These are phyloP conservation scores for Erysimum cheiranthoides DNA, from an alignment of 345 rosid genomes.

Conservation along the genomic window DNA sequence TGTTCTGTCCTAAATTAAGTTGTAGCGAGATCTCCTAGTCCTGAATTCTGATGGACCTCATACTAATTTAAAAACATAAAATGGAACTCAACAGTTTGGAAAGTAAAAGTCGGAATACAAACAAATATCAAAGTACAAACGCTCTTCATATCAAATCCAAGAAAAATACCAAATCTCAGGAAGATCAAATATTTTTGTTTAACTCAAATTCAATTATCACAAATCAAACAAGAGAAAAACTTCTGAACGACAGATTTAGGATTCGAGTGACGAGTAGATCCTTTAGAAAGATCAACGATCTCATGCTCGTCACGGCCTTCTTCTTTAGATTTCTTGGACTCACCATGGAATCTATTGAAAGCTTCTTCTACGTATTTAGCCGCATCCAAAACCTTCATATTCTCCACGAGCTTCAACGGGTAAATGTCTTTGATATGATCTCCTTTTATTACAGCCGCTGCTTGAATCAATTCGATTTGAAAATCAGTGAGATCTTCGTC, in stretches of 20 bases:
- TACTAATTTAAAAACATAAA: no score
- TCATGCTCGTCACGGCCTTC: slow-evolving; percentile 48
- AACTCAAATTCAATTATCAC: slow-evolving; percentile 49
- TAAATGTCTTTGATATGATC: slow-evolving; percentile 52
- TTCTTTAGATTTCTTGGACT: slow-evolving; percentile 55
- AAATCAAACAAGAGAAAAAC: slow-evolving; percentile 62
- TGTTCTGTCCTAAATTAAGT: no score
- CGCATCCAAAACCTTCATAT: slow-evolving; percentile 56
- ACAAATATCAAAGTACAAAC: slow-evolving; percentile 1
- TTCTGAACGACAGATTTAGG: slow-evolving; percentile 50
- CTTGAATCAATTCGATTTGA: slow-evolving; percentile 61
- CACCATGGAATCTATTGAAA: slow-evolving; percentile 50
- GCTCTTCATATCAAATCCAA: not conserved
- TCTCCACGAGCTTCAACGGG: slow-evolving; percentile 56
- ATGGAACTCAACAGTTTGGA: not conserved
- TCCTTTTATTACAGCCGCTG: slow-evolving; percentile 70
- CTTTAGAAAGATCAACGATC: slow-evolving; percentile 44
- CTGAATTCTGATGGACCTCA: no score
- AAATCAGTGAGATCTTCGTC: slow-evolving; percentile 62
- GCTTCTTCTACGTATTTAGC: slow-evolving; percentile 58
- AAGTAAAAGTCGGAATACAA: not conserved
- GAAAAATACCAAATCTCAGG: slow-evolving; percentile 13
- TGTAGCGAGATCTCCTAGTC: no score
- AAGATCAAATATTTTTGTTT: not conserved
- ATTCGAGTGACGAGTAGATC: slow-evolving; percentile 24